Evolutionary conservation across 176 grass and related monocot species (phyloP), one percentile per base, ranked within the genome.

Genomic region (Themeda triandra): DNA sequence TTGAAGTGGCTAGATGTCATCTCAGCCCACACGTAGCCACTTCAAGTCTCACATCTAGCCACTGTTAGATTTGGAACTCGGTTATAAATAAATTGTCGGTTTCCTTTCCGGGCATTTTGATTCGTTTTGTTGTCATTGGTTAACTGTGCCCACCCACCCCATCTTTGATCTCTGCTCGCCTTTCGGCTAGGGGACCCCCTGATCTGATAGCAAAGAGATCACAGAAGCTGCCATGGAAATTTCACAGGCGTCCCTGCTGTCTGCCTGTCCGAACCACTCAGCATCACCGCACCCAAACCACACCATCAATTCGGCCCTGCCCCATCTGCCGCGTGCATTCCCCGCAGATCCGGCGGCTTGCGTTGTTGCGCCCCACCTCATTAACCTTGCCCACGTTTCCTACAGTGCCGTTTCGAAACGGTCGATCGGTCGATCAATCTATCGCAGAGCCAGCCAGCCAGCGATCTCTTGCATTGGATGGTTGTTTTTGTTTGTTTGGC

Each of bases 161-260:
- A 12, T 71, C 10, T 2, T 5, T 53, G 46, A 27, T 62, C 58
- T 36, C 41, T 28, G 31, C 14, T 10, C 4, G 4, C 15, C 21
- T 41, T 13, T 6, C 2, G 78, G 17, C 11, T 33, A 24, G 27
- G 53, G 68, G 69, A 25, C 19, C 17, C 24, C 13, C 19, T 5
- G 25, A 14, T 13, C 3, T 24, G 54, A 62, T 6, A 19, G 15
- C 64, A 3, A n/a, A 11, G 17, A 35, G 8, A 69, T 69, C 66
- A 4, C 29, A 84, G 72, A 68, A 68, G n/a, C 77, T 12, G 53
- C 75, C 75, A 78, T 78, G 25, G 6, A 49, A 31, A 67, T 54
- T 74, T 81, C 85, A 80, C 76, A 80, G 13, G n/a, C 3, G 67
- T 35, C 10, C 8, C 8, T 11, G 10, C 21, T 1, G 27, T 28